Evolutionary conservation across 306 rosid genomes (phyloP), one percentile per base, ranked within the genome.

Genomic region (Quercus cerris): DNA sequence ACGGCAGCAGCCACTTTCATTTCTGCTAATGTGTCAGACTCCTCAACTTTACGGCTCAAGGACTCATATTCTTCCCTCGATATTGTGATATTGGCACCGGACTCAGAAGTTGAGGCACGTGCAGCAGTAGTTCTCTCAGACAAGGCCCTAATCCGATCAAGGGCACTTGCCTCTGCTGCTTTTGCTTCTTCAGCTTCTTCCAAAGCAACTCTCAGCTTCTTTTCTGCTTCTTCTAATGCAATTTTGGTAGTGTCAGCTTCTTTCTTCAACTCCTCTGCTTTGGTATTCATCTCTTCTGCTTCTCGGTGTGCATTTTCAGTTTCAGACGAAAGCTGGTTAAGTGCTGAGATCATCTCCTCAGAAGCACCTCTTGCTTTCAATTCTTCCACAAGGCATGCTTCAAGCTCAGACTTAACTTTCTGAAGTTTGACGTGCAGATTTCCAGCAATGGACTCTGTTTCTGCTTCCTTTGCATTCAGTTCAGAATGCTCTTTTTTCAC

Each of bases 1-100:
- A 85, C 35, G 55, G 99, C 99, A 57, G 99, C 99, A 71, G 93
- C 99, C 69, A 96, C 92, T 85, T 89, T 93, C 99, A 96, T 93
- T 78, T 90, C 94, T 4, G 99, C 88, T 81, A 96, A 86, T 59
- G 85, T 88, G 80, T 91, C 92, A 1, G 97, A 91, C 85, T 93
- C 98, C 85, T 89, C 98, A 74, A 96, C 97, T 83, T 93, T 96
- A 51, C 85, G 88, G 78, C 94, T 91, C 73, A 93, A 78, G 0
- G 99, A 91, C 78, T 93, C 94, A 5, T 82, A 90, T 82, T 96
- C 99, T 30, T 96, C 98, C 77, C 56, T 89, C 0, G 99, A 96
- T 73, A 96, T 79, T 17, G 97, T 90, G 82, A 96, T 96, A 20
- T 82, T 81, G 63, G 91, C 89, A 69, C 87, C 98, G 17, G 90